These are phyloP conservation scores for Cyberlindnera samutprakarnensis DNA, from an alignment of 805 yeast species.

Conservation along the genomic window DNA sequence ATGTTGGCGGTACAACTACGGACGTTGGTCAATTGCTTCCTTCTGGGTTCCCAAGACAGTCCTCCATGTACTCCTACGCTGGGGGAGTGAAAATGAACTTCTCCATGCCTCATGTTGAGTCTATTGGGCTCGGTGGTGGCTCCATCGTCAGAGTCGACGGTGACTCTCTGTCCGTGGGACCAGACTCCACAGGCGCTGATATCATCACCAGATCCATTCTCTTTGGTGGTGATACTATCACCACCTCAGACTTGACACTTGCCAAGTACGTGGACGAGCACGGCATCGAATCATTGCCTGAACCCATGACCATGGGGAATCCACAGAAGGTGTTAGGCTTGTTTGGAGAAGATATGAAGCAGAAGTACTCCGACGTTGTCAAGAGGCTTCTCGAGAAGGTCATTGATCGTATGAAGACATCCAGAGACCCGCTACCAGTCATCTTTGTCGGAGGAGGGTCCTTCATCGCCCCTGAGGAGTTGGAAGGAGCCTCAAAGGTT, in stretches of 20 bases:
- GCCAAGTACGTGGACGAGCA: neutral
- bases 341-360: neutral
- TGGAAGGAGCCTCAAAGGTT: conserved; percentile 36
- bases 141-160: conserved; percentile 30
- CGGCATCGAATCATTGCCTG: neutral
- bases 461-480: conserved; percentile 31
- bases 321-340: too few species aligned
- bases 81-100: conserved; percentile 45
- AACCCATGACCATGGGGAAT: too few species aligned
- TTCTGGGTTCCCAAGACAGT: conserved; percentile 40
- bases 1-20: conserved; percentile 44
- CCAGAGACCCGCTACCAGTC: conserved; percentile 35
- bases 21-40: conserved; percentile 41
- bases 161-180: conserved; percentile 31
- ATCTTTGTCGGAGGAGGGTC: conserved; percentile 45
- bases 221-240: conserved; percentile 35
- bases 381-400: conserved; percentile 27
- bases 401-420: conserved; percentile 38
- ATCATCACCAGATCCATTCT: conserved; percentile 24
- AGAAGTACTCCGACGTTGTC: conserved; percentile 11
- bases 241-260: conserved; percentile 33
- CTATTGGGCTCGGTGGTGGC: conserved; percentile 45
- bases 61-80: conserved; percentile 33
- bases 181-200: conserved; percentile 40
- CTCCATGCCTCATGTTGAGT: conserved; percentile 43